Percentiles rank a stretch among this genome's conserved stretches.
These are phyloP conservation scores for Durotheca rogersii DNA, from an alignment of 495 filamentous ascomycete genomes.

Conservation along the genomic window DNA sequence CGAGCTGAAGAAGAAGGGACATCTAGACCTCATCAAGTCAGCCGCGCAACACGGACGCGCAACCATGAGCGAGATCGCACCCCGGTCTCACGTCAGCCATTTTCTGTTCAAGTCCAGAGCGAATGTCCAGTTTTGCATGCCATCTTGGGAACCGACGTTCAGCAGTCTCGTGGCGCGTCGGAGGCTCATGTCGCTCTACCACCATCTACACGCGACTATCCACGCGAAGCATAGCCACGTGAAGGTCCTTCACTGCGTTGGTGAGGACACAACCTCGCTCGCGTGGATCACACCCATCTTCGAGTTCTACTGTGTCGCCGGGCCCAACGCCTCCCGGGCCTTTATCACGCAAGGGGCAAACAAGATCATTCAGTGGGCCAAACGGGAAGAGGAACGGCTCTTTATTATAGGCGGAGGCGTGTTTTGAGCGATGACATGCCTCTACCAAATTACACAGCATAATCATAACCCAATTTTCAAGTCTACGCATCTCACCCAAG, in stretches of 20 bases:
- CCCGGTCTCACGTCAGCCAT: constrained; percentile 77
- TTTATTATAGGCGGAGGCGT: constrained; percentile 96
- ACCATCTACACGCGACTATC: constrained; percentile 75
- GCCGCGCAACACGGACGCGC: constrained; percentile 73
- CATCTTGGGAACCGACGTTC: constrained; percentile 74
- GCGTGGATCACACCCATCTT: constrained; percentile 90
- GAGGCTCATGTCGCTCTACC: constrained; percentile 81
- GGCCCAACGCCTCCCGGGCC: constrained; percentile 70
- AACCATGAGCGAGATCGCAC: constrained; percentile 67
- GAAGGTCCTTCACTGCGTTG: constrained; percentile 79
- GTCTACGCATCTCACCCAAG: too few species aligned
- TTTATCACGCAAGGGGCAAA: constrained; percentile 83
- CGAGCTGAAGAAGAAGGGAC: constrained; percentile 72
- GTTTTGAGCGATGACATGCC: constrained; percentile 35
- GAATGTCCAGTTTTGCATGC: constrained; percentile 96
- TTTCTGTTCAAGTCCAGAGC: constrained; percentile 91
- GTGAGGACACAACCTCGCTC: constrained; percentile 70
- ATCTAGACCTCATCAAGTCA: constrained; percentile 69
- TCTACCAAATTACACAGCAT: too few species aligned
- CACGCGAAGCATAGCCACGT: constrained; percentile 80
- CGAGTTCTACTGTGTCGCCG: constrained; percentile 93
- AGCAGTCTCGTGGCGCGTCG: constrained; percentile 62
- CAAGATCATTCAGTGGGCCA: constrained; percentile 83
- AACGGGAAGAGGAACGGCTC: constrained; percentile 83
- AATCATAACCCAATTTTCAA: too few species aligned